Conservation (phyloP, 2,329 filamentous ascomycete species). For the Lachnellula occidentalis region DNA sequence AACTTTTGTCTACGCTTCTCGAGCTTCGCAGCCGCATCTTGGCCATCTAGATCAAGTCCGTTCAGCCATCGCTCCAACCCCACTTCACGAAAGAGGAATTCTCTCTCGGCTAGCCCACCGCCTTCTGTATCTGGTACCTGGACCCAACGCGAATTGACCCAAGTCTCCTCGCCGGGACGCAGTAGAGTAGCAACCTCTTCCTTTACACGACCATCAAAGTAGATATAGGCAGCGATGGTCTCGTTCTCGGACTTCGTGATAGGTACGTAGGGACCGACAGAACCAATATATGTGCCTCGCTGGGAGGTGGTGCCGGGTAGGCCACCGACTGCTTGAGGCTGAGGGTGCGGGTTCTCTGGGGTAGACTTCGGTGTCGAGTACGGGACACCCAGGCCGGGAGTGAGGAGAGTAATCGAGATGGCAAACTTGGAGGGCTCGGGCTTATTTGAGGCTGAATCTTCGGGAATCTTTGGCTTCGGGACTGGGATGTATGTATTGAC, state of each 20-base stretch:
- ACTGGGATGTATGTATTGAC: constrained; percentile 98
- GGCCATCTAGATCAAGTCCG: constrained; percentile 88
- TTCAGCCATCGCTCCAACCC: constrained; percentile 95
- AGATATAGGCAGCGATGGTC: constrained; percentile 97
- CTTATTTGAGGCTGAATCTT: constrained; percentile 59
- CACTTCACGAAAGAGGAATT: constrained; percentile 96
- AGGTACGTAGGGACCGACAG: constrained; percentile 81
- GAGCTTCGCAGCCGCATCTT: constrained; percentile 82
- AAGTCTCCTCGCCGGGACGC: constrained; percentile 90
- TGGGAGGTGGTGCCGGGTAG: constrained; percentile 50
- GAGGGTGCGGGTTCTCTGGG: constrained; percentile 69
- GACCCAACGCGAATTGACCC: constrained; percentile 98
- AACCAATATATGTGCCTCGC: constrained; percentile 46
- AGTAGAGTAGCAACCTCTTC: constrained; percentile 95
- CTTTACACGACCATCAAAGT: constrained; percentile 92
- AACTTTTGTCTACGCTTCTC: constrained; percentile 84
- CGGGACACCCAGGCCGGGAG: constrained; percentile 79
- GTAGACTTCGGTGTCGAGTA: constrained; percentile 86
- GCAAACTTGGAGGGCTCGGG: constrained; percentile 94
- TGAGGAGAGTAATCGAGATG: constrained; percentile 94
- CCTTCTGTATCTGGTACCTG: constrained; percentile 87
- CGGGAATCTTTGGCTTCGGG: constrained; percentile 72
- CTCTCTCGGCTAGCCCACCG: constrained; percentile 88
- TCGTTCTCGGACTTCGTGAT: constrained; percentile 92
- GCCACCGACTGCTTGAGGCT: constrained; percentile 73